These are phyloP conservation scores for Antitrichia curtipendula DNA, from an alignment of 225 moss, liverwort and hornwort species.

Conservation along the genomic window DNA sequence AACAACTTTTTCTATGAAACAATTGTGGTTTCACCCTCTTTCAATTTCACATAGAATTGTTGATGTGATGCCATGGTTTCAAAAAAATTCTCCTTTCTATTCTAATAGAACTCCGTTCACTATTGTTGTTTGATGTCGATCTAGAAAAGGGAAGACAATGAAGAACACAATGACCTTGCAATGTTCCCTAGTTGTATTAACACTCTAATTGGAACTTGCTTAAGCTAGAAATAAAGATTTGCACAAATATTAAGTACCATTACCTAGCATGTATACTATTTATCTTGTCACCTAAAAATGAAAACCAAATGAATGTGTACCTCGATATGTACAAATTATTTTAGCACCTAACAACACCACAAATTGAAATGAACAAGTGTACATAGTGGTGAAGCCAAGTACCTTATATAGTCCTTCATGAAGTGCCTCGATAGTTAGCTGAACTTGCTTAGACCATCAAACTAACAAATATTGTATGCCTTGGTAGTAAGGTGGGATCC, in stretches of 20 bases:
- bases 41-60: neutral
- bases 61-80: neutral
- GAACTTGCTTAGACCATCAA: neutral
- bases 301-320: neutral
- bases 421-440: neutral
- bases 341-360: neutral
- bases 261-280: neutral
- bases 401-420: neutral
- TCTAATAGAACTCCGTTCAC: too few relatives aligned
- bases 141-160: neutral
- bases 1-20: neutral
- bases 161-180: neutral
- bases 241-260: neutral
- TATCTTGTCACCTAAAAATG: neutral
- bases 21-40: neutral
- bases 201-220: neutral
- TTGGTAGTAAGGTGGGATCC: neutral
- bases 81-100: neutral
- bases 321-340: too few relatives aligned
- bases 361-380: neutral
- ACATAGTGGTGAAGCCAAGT: neutral
- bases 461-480: too few relatives aligned
- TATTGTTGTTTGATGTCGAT: neutral
- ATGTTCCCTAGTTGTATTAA: neutral
- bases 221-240: neutral